Evolutionary conservation across 164 flowering plant genomes (phyloP), one percentile per base, ranked within the genome.

Genomic region (Houttuynia cordata): DNA sequence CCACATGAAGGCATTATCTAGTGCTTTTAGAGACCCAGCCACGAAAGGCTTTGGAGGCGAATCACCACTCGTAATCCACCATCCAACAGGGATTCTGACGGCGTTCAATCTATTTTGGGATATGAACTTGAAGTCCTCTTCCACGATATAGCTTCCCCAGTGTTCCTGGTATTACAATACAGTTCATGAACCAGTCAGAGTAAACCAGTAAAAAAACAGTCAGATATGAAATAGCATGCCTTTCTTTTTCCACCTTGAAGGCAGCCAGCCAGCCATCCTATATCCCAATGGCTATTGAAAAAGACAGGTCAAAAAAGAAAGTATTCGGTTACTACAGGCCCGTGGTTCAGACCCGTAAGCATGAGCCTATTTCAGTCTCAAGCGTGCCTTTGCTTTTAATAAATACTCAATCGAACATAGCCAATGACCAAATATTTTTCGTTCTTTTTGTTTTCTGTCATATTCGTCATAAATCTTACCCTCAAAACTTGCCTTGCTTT

Each of bases 31-130:
- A 18, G 81, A 78, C 13, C 89, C 86, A 15, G 74, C 80, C 57
- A 81, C 80, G 58, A 65, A 80, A 58, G 84, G 89, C 66, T 61
- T 63, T 8, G 81, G 86, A 1, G 86, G 86, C 10, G 66, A 53
- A 1, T 81, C 81, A 65, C 74, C 86, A 24, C 63, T 51, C 4
- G 84, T 83, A 24, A 80, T 81, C 89, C 83, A 81, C 86, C 83
- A 84, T 3, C 84, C 89, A 14, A 81, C 84, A 21, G 86, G 86
- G 64, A 80, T 77, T 40, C 86, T 71, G 59, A 84, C 81, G 0
- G 81, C 74, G 51, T 77, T 80, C 21, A 80, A 24, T 8, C 86
- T 83, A 54, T 72, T 77, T 25, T 63, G 10, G 9, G 78, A 68
- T 55, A 80, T 69, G 64, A 76, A 84, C 45, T 64, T 73, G 75